Conservation (phyloP, 2,329 filamentous ascomycete genomes). For the Lasiodiplodia sp. region DNA sequence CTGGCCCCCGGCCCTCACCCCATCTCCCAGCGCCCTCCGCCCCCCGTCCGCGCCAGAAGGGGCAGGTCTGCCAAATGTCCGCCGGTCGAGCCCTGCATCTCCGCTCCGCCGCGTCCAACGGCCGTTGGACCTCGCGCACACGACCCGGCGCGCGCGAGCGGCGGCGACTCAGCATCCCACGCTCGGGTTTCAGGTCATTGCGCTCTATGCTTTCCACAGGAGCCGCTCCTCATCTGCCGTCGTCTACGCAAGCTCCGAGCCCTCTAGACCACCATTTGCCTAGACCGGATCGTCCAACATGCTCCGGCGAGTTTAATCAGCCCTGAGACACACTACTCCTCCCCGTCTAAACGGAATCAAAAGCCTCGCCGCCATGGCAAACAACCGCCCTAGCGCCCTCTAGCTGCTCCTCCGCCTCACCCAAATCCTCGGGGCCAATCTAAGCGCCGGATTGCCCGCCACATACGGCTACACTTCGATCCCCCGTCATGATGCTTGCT, state of each 20-base stretch:
- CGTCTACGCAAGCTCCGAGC: neutral
- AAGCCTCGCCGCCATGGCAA: conserved; percentile 7
- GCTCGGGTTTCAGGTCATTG: neutral
- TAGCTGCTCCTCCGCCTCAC: conserved; percentile 7
- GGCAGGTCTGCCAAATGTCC: neutral
- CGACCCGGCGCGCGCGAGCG: too few species aligned
- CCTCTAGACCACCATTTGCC: neutral
- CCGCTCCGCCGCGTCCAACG: conserved; percentile 1
- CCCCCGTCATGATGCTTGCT: conserved; percentile 9
- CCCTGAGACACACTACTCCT: conserved; percentile 6
- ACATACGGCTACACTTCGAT: neutral
- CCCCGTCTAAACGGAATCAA: neutral
- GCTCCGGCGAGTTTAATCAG: conserved; percentile 2
- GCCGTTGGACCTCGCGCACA: neutral
- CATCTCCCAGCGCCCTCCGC: neutral
- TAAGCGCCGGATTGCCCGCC: neutral
- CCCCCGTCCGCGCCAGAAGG: neutral
- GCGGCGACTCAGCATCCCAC: neutral
- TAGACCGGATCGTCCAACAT: neutral
- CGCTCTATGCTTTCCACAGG: neutral
- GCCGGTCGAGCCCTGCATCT: neutral
- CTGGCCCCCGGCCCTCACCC: neutral
- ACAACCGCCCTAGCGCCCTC: neutral
- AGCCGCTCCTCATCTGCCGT: neutral
- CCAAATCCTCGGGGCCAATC: conserved; percentile 5